phyloP scores from a whole-genome alignment of 106 monocot genomes.

The Apostasia shenzhenica region DNA sequence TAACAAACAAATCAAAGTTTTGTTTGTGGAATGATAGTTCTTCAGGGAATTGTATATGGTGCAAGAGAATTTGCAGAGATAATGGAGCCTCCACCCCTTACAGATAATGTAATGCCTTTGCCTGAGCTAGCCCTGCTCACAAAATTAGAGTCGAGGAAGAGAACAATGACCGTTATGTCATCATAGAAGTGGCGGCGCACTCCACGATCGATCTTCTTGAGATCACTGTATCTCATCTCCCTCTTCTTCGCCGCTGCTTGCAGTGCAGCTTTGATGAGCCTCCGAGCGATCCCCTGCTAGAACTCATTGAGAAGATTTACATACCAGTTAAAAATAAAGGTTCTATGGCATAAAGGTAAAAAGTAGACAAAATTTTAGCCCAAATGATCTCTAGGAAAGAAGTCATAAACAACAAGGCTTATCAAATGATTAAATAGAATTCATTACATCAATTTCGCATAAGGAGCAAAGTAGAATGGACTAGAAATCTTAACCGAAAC shows the following conservation, averaged over 20 bases:
- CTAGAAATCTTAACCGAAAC: no score
- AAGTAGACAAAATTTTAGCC: no score
- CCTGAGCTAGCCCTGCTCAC: constrained; percentile 7
- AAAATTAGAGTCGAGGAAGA: constrained; percentile 17
- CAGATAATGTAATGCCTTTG: constrained; percentile 8
- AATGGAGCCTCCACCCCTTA: constrained; percentile 12
- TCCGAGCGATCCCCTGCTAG: constrained; percentile 24
- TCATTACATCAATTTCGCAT: no score
- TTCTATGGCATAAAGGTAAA: background rate
- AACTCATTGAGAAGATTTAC: background rate
- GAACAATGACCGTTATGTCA: constrained; percentile 22
- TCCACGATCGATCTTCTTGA: constrained; percentile 26
- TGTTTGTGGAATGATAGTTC: background rate
- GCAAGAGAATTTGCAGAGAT: constrained; percentile 17
- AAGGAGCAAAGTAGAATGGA: no score
- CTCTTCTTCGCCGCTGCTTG: constrained; percentile 24
- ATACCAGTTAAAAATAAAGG: background rate
- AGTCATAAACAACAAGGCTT: no score
- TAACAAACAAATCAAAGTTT: background rate
- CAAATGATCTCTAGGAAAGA: no score
- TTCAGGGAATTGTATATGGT: background rate
- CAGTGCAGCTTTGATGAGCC: constrained; percentile 20
- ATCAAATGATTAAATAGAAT: no score
- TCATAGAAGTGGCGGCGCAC: constrained; percentile 33
- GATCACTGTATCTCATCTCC: constrained; percentile 32